phyloP scores from a whole-genome alignment of 2,329 filamentous ascomycete genomes.

The Penicillium aurantiogriseum region DNA sequence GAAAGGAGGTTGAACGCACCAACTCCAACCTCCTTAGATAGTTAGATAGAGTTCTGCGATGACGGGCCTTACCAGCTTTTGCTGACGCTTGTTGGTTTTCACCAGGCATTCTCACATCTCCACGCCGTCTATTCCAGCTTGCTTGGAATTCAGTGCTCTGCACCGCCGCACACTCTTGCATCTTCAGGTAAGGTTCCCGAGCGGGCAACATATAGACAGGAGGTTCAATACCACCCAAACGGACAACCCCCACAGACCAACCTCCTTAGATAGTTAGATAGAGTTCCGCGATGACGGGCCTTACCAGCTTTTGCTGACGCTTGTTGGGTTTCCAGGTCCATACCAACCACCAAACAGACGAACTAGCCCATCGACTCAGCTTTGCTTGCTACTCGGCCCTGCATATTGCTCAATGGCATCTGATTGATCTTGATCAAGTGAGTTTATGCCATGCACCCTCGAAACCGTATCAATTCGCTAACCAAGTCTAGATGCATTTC shows the following conservation, averaged over 20 bases:
- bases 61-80: not conserved
- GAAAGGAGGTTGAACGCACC: not conserved
- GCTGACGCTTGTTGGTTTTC: not conserved
- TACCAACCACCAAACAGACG: not conserved
- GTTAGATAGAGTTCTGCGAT: not conserved
- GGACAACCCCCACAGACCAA: not conserved
- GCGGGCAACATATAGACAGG: not conserved
- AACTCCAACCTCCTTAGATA: not conserved
- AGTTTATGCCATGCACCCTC: not conserved
- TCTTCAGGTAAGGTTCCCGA: not conserved
- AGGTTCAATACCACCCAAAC: not conserved
- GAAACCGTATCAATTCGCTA: not conserved
- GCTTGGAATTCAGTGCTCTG: not conserved
- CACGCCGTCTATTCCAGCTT: not conserved
- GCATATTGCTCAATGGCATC: not conserved
- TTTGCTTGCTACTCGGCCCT: not conserved
- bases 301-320: not conserved
- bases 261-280: not conserved
- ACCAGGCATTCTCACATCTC: not conserved
- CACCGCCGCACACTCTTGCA: not conserved
- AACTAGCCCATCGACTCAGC: no score
- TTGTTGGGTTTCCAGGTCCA: not conserved
- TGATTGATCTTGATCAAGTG: no score
- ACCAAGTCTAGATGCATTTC: not conserved
- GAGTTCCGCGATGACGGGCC: not conserved